Base-by-base conservation (phyloP, 805 yeast species). In the Metschnikowia arizonensis region DNA sequence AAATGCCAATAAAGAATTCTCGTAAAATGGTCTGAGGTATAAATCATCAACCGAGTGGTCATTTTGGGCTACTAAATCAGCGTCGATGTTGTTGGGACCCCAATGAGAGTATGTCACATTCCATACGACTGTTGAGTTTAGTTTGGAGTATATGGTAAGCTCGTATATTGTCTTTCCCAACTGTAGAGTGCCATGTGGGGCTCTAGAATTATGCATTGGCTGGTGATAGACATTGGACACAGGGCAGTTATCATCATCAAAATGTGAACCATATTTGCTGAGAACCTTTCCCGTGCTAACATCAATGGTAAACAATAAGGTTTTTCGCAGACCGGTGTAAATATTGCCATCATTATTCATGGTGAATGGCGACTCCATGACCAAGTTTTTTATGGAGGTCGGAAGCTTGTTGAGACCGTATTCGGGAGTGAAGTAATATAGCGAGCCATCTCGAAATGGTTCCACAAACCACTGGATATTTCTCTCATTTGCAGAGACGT, bases 11-110 rank as follows among this genome's bases (percentile, higher is more conserved):
- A 91, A 63, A 0, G 95, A 79, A 46, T 77, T 81, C 60, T 88
- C 95, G 57, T 85, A 87, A 58, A 88, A 81, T 1, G 97, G 95
- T 5, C 91, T 82, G 50, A 91, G 80, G 53, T 85, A 85, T 2
- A 88, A 66, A 29, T 82, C 81, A 63, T 90, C 98, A 14, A 74
- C 61, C 3, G 95, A 81, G 42, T 67, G 66, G 18, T 73, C 69
- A 39, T 67, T 66, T 52, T 80, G 81, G 44, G 53, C 45, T 55
- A 73, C 64, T 40, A 79, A 65, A 53, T 79, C 83, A 34, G 66
- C 68, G 62, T 91, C 96, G 42, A 89, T 69, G 52, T 87, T 82
- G 62, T 91, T 91, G 36, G 96, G 95, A 8, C 93, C 95, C 97
- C 97, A 93, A 30, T 83, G 76, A 1, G 95, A 75, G 59, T 85